Base-by-base conservation (phyloP, 192 early-diverging fungal species). In the Coemansia guatemalensis region DNA sequence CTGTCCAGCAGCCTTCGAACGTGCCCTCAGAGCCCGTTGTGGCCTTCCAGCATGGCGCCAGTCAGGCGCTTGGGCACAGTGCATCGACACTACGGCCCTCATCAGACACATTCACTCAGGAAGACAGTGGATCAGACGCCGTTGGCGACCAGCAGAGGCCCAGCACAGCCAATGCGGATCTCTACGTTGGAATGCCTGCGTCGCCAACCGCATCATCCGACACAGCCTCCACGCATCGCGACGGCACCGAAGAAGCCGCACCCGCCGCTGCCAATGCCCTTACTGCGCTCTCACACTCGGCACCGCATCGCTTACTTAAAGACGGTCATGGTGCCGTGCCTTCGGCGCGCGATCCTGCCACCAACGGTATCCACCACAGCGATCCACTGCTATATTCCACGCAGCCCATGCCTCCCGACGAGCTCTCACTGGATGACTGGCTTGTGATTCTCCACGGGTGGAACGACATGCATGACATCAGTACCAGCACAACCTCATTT, bases 391-490 rank as follows among this genome's bases (percentile, higher is more conserved):
- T 44, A 8, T 54, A 35, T 8, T 23, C 39, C 3, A 33, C 62
- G 18, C 24, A 32, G 12, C n/a, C 62, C 32, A 0, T 53, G 22
- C 20, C 41, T 39, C 35, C 35, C 4, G 74, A 58, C 25, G 73
- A 81, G 61, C 68, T 81, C 25, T 61, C 78, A 3, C 51, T 74
- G 53, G 78, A 81, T 60, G 73, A 74, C 65, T 81, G 78, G 73
- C 58, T 81, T 22, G 69, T 81, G 1, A 59, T 81, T 23, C 58
- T 75, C 54, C 78, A 58, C 24, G 78, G 78, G 23, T 75, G 78
- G 72, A 74, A 62, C 54, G 69, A 68, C 52, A 74, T 65, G 54
- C 65, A 71, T 53, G 73, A 81, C 48, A 63, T 67, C 39, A 66
- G 53, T 33, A 30, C 71, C 26, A 60, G 12, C 54, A 39, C 67